A percentile compares a stretch with the other conserved stretches of the same genome.
Evolutionary conservation across 108 stramenopile species (phyloP).

Genomic region (Skeletonema tropicum): DNA sequence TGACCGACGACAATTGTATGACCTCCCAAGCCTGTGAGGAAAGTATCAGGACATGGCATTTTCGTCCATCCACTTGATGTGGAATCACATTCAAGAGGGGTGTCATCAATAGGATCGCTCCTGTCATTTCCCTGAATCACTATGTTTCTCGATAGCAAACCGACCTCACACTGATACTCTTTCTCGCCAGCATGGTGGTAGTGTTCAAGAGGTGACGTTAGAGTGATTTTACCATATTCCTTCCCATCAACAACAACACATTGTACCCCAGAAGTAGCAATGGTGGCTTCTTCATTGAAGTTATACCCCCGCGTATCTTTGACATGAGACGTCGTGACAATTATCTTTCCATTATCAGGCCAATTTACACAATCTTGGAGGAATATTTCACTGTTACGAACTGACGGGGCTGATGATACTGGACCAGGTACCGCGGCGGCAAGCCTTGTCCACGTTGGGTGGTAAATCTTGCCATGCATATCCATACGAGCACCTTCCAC

Average conservation of each 20-base stretch:
- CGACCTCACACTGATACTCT: conserved; percentile 41
- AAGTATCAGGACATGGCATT: conserved; percentile 5
- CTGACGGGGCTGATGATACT: neutral
- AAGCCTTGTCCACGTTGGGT: conserved; percentile 31
- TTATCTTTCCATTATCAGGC: neutral
- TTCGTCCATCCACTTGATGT: neutral
- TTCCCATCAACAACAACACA: conserved; percentile 7
- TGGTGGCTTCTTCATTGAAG: conserved; percentile 18
- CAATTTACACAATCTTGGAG: neutral
- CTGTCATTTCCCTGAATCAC: conserved; percentile 17
- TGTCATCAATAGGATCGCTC: conserved; percentile 18
- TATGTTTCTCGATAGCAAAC: conserved; percentile 35
- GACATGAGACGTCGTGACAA: neutral
- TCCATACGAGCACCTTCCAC: neutral
- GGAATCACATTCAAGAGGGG: conserved; percentile 9
- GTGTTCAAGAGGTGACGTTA: conserved; percentile 13
- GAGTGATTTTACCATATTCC: conserved; percentile 9
- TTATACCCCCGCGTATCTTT: conserved; percentile 1
- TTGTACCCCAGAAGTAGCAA: neutral
- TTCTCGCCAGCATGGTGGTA: conserved; percentile 19
- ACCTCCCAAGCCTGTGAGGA: conserved; percentile 31
- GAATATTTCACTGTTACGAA: too few species aligned
- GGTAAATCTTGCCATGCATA: conserved; percentile 26
- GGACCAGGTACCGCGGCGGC: neutral
- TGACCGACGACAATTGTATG: conserved; percentile 14